Percentiles rank a stretch among this genome's conserved stretches.
phyloP scores from a whole-genome alignment of 129 eudicot species.

The Sambucus nigra region DNA sequence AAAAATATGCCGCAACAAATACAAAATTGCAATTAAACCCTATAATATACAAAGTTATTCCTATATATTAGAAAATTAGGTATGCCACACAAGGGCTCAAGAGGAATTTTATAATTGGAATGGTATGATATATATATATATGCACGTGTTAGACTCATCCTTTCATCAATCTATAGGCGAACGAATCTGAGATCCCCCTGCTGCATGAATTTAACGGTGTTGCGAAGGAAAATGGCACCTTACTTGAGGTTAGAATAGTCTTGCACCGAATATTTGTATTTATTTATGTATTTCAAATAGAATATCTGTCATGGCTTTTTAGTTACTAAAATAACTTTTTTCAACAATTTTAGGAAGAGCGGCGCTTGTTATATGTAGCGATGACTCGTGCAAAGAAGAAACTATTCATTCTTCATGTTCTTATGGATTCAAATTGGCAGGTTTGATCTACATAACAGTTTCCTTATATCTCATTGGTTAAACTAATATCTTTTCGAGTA shows the following conservation, averaged over 20 bases:
- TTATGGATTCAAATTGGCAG: conserved; percentile 95
- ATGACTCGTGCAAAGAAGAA: conserved; percentile 92
- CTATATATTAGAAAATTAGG: too few species aligned
- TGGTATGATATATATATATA: too few species aligned
- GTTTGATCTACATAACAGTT: conserved; percentile 22
- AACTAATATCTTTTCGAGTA: neutral
- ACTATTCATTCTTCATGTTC: conserved; percentile 64
- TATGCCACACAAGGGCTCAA: too few species aligned
- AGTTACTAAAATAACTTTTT: conserved; percentile 1
- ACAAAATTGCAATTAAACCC: too few species aligned
- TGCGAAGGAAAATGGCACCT: conserved; percentile 43
- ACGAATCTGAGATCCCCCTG: conserved; percentile 91
- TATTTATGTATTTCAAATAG: too few species aligned
- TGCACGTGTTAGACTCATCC: conserved; percentile 7
- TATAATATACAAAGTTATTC: too few species aligned
- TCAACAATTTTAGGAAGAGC: conserved; percentile 55
- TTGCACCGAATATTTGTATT: neutral
- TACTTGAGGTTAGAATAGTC: conserved; percentile 53
- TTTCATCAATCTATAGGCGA: conserved; percentile 45
- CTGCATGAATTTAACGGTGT: conserved; percentile 79
- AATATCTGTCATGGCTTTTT: neutral
- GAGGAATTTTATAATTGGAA: too few species aligned
- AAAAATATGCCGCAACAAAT: too few species aligned
- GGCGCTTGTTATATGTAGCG: conserved; percentile 85
- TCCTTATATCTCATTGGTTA: neutral